A percentile compares a stretch with the other conserved stretches of the same genome.
These are phyloP conservation scores for Klebsormidium nitens DNA, from an alignment of 139 green algal genomes.

Conservation along the genomic window DNA sequence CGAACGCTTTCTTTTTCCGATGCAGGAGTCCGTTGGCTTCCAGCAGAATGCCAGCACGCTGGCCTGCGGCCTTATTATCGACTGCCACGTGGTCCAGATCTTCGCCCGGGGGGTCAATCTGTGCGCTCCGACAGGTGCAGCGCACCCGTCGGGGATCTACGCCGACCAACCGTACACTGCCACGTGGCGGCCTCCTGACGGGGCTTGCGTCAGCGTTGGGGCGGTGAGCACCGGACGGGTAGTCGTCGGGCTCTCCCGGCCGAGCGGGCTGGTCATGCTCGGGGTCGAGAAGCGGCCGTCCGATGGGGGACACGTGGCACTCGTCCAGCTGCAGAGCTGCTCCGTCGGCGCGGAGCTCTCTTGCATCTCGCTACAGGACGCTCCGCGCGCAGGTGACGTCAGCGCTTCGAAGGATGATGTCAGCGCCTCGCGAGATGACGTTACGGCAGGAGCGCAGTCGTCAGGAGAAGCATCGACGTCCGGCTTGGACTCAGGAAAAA, in stretches of 20 bases:
- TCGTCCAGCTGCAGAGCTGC: background rate
- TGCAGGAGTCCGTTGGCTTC: slow-evolving; percentile 23
- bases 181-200: background rate
- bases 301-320: background rate
- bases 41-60: slow-evolving; percentile 11
- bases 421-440: background rate
- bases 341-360: slow-evolving; percentile 24
- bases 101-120: slow-evolving; percentile 7
- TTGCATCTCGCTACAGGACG: slow-evolving; percentile 29
- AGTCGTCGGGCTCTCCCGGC: background rate
- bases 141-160: background rate
- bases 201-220: background rate
- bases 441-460: background rate
- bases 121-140: slow-evolving; percentile 24
- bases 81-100: slow-evolving; percentile 30
- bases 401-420: background rate
- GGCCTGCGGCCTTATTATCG: slow-evolving; percentile 12
- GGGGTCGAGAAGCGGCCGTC: background rate
- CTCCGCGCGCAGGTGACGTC: no score
- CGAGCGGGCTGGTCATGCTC: background rate
- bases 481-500: no score
- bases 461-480: background rate
- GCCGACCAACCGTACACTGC: background rate
- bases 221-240: background rate
- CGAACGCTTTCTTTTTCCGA: no score